These are phyloP conservation scores for Trypanosoma boissoni DNA, from an alignment of 208 protist species.

Conservation along the genomic window DNA sequence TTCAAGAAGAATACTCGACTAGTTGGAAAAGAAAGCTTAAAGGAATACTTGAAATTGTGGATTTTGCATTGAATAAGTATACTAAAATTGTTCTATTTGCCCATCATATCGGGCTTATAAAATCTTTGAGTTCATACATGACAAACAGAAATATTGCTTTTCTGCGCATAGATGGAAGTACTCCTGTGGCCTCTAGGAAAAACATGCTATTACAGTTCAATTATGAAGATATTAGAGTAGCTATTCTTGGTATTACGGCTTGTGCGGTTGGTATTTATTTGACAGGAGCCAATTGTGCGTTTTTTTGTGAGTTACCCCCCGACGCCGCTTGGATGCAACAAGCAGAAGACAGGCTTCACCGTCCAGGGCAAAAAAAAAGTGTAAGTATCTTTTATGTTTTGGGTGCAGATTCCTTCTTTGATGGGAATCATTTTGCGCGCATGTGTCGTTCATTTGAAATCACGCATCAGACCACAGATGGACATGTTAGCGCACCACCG, in stretches of 20 bases:
- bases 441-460: constrained; percentile 34
- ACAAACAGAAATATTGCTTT: constrained; percentile 23
- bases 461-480: constrained; percentile 19
- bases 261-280: constrained; percentile 78
- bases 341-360: constrained; percentile 83
- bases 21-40: constrained; percentile 51
- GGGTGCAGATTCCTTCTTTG: constrained; percentile 56
- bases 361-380: constrained; percentile 47
- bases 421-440: constrained; percentile 54
- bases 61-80: constrained; percentile 54
- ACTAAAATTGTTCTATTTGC: constrained; percentile 67
- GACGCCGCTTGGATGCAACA: constrained; percentile 76
- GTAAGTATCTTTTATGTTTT: constrained; percentile 70
- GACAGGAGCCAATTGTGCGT: constrained; percentile 51
- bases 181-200: constrained; percentile 32
- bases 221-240: constrained; percentile 32
- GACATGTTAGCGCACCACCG: constrained; percentile 6
- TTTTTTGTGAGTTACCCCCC: constrained; percentile 85
- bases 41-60: constrained; percentile 61
- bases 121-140: constrained; percentile 33
- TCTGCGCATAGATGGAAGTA: constrained; percentile 66
- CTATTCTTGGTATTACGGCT: constrained; percentile 74
- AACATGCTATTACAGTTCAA: constrained; percentile 43
- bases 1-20: constrained; percentile 59
- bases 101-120: constrained; percentile 70